These are phyloP conservation scores for Marchantia polymorpha DNA, from an alignment of 225 moss, liverwort and hornwort genomes.

Conservation along the genomic window DNA sequence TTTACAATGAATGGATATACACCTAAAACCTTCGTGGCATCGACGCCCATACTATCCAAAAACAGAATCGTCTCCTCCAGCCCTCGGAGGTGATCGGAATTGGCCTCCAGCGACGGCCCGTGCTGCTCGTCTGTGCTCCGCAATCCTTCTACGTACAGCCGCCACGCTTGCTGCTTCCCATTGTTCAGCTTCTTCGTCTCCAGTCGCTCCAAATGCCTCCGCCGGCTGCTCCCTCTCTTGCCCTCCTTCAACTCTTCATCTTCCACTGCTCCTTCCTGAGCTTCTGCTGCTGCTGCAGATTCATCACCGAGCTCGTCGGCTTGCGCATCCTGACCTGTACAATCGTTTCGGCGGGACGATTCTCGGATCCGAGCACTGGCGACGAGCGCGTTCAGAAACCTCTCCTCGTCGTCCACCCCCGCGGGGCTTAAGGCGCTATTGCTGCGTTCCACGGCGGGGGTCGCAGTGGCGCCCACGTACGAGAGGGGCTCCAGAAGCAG, in stretches of 20 bases:
- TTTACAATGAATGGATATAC: conserved; percentile 58
- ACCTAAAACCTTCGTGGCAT: conserved; percentile 49
- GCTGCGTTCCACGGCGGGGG: conserved; percentile 28
- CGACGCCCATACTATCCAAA: conserved; percentile 69
- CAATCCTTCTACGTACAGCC: conserved; percentile 48
- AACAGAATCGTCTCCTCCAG: conserved; percentile 61
- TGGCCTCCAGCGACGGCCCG: not conserved
- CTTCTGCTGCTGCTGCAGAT: not conserved
- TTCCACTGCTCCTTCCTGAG: not conserved
- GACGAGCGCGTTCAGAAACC: conserved; percentile 35
- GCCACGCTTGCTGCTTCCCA: conserved; percentile 52
- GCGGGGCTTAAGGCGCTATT: conserved; percentile 25
- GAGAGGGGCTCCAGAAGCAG: conserved; percentile 29
- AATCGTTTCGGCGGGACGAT: conserved; percentile 4
- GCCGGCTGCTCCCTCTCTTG: not conserved
- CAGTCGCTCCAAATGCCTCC: conserved; percentile 14
- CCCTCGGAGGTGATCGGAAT: conserved; percentile 29
- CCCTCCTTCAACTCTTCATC: not conserved
- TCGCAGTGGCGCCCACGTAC: conserved; percentile 12
- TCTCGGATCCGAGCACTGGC: conserved; percentile 27
- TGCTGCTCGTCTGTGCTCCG: conserved; percentile 26
- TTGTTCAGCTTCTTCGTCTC: conserved; percentile 35
- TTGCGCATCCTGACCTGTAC: conserved; percentile 1
- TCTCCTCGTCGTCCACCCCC: conserved; percentile 29
- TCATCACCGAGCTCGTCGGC: not conserved